These are phyloP conservation scores for Prunus kanzakura DNA, from an alignment of 306 rosid species.

Conservation along the genomic window DNA sequence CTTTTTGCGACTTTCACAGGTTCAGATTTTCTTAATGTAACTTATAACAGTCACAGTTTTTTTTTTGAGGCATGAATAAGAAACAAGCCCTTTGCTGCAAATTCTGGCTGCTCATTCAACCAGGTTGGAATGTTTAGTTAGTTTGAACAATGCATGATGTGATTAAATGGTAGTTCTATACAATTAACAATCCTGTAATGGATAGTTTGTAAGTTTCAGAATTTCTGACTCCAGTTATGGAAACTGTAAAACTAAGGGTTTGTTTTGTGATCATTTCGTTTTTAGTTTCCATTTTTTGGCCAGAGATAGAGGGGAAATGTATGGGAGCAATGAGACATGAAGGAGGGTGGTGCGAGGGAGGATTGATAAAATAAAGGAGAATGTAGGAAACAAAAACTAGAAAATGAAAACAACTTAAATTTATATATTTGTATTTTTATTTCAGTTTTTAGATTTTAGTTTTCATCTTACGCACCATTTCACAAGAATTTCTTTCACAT, in stretches of 20 bases:
- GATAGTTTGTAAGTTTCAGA: neutral
- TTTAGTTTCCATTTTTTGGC: no score
- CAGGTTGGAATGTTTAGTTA: neutral
- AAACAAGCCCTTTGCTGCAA: neutral
- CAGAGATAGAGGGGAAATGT: no score
- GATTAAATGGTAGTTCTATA: neutral
- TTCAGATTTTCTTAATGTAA: neutral
- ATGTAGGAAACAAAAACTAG: no score
- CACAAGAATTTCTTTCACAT: no score
- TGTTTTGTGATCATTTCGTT: no score
- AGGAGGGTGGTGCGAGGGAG: no score
- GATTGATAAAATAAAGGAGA: no score
- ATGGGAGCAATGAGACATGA: no score
- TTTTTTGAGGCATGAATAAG: neutral
- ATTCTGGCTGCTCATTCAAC: neutral
- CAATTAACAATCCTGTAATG: neutral
- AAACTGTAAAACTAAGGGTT: neutral
- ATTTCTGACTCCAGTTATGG: neutral
- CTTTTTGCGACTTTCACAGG: neutral
- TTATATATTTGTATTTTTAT: no score
- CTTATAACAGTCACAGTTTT: neutral
- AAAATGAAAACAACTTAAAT: no score
- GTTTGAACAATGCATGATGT: neutral
- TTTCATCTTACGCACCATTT: no score
- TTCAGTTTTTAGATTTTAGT: no score